Conservation (phyloP, 1,284 basidiomycete genomes). For the Puccinia horiana region DNA sequence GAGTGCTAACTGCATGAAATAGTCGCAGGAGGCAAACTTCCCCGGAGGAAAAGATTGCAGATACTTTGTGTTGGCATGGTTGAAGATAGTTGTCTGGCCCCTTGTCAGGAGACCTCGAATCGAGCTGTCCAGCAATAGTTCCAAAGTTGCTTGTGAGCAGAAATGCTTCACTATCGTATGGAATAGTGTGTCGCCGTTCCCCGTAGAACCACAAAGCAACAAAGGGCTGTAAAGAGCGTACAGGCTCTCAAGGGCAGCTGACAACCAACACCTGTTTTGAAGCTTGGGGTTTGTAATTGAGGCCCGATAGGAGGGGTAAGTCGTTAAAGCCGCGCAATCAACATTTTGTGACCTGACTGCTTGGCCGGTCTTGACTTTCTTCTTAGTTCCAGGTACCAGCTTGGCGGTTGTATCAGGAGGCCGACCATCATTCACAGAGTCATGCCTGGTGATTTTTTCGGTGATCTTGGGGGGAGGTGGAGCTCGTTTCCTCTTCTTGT, state of each 20-base stretch:
- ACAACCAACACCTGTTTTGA: neutral
- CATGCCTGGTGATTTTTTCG: neutral
- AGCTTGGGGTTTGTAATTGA: neutral
- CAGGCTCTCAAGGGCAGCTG: neutral
- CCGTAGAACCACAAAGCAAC: neutral
- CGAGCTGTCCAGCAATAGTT: neutral
- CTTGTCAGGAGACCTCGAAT: neutral
- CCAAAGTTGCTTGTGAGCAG: neutral
- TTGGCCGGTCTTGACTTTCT: neutral
- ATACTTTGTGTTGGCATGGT: neutral
- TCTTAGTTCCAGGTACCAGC: neutral
- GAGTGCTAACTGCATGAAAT: neutral
- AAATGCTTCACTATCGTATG: neutral
- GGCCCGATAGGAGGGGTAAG: constrained; percentile 6
- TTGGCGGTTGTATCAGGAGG: neutral
- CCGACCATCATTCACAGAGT: neutral
- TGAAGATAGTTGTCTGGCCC: neutral
- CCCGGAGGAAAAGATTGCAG: neutral
- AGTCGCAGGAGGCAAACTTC: neutral
- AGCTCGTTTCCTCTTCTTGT: neutral
- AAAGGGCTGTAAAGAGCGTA: constrained; percentile 2
- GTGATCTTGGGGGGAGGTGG: neutral
- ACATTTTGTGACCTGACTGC: neutral
- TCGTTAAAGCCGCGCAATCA: too few species aligned
- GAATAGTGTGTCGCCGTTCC: neutral